A percentile compares a stretch with the other conserved stretches of the same genome.
Conservation (phyloP, 2,329 filamentous ascomycete species). For the Hymenotorrendiella dingleyae region DNA sequence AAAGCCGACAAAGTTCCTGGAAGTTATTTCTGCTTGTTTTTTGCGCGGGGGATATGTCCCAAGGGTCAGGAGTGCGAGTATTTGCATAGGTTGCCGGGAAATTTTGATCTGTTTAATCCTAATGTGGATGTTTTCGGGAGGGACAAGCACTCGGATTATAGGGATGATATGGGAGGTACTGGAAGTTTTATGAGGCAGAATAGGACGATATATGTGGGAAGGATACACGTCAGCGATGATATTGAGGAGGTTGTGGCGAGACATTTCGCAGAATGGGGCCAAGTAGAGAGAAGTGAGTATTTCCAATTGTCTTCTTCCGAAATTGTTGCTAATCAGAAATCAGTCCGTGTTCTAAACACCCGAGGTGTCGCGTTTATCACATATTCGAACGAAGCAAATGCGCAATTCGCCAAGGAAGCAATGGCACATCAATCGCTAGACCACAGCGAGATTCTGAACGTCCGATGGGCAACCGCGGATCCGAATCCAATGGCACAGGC, state of each 20-base stretch:
- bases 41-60: slow-evolving; percentile 74
- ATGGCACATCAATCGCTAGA: slow-evolving; percentile 95
- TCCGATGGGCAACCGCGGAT: slow-evolving; percentile 94
- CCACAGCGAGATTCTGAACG: slow-evolving; percentile 87
- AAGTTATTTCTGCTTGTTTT: slow-evolving; percentile 88
- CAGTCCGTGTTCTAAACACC: slow-evolving; percentile 74
- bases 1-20: slow-evolving; percentile 71
- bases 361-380: slow-evolving; percentile 93
- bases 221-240: slow-evolving; percentile 93
- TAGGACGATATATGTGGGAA: slow-evolving; percentile 84
- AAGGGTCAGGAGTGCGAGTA: slow-evolving; percentile 93
- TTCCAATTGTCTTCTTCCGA: background rate
- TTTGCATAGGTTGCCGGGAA: slow-evolving; percentile 77
- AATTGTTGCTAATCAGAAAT: slow-evolving; percentile 18
- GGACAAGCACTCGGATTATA: slow-evolving; percentile 88
- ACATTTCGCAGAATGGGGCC: slow-evolving; percentile 96
- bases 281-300: slow-evolving; percentile 65
- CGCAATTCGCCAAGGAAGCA: slow-evolving; percentile 86
- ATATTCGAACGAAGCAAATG: slow-evolving; percentile 83
- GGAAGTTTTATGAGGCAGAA: slow-evolving; percentile 93
- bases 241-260: slow-evolving; percentile 93
- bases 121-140: slow-evolving; percentile 94
- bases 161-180: slow-evolving; percentile 97
- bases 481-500: slow-evolving; percentile 94
- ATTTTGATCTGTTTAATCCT: slow-evolving; percentile 86